A percentile compares a stretch with the other conserved stretches of the same genome.
phyloP scores from a whole-genome alignment of 345 rosid genomes.

The Psidium guajava region DNA sequence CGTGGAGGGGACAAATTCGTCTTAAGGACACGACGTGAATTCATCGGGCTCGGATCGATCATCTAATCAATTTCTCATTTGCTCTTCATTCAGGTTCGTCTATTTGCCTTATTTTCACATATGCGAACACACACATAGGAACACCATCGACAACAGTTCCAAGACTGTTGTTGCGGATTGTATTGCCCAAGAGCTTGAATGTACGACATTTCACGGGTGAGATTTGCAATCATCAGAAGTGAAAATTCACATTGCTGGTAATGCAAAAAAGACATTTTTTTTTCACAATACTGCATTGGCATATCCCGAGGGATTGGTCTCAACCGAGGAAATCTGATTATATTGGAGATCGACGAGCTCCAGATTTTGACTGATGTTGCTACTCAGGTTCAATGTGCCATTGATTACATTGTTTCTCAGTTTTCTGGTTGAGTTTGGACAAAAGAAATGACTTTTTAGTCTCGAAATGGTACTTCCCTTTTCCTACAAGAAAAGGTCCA shows the following conservation, averaged over 20 bases:
- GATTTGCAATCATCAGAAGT: neutral
- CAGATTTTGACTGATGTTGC: constrained; percentile 37
- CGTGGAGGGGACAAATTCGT: no score
- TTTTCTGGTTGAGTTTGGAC: constrained; percentile 27
- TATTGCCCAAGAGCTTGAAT: constrained; percentile 64
- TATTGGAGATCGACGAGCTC: constrained; percentile 55
- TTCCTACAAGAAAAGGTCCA: neutral
- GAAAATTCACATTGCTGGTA: neutral
- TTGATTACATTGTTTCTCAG: constrained; percentile 59
- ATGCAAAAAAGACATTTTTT: neutral
- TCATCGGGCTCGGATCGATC: no score
- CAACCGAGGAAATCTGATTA: constrained; percentile 60
- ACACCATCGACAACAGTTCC: no score
- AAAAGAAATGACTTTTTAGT: neutral
- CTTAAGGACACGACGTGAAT: no score
- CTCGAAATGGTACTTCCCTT: neutral
- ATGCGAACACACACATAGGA: no score
- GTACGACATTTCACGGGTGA: neutral
- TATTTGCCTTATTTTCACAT: no score
- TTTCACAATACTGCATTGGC: constrained; percentile 51
- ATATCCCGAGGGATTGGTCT: constrained; percentile 37
- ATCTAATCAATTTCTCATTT: no score
- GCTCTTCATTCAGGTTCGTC: no score
- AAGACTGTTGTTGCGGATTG: constrained; percentile 48
- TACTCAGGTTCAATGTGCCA: constrained; percentile 52